Conservation (phyloP, 371 early-diverging fungal species). For the Cladochytrium tenue region DNA sequence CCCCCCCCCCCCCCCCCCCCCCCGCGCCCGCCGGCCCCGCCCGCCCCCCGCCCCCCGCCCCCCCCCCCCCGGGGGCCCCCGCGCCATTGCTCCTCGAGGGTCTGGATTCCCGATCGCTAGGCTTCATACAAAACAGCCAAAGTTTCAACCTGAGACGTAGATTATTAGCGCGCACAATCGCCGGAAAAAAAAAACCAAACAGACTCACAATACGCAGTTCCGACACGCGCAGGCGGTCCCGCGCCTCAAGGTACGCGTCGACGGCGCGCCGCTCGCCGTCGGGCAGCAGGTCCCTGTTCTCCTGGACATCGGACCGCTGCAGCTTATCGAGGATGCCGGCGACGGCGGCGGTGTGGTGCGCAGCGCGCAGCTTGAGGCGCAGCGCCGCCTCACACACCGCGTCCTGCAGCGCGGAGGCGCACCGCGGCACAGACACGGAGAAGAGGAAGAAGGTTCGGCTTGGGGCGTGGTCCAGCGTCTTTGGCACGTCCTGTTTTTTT, state of each 20-base stretch:
- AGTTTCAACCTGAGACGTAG: too few relatives aligned
- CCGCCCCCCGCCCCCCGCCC: too few relatives aligned
- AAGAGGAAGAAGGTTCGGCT: slow-evolving; percentile 82
- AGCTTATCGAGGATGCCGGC: slow-evolving; percentile 72
- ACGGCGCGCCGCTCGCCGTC: slow-evolving; percentile 10
- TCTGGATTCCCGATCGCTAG: too few relatives aligned
- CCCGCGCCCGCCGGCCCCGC: too few relatives aligned
- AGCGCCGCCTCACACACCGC: slow-evolving; percentile 66
- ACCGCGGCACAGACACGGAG: slow-evolving; percentile 69
- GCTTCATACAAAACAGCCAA: too few relatives aligned
- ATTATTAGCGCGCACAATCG: too few relatives aligned
- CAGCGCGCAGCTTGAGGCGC: slow-evolving; percentile 70
- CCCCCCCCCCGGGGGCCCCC: too few relatives aligned
- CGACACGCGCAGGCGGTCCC: slow-evolving; percentile 17
- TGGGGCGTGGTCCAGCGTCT: slow-evolving; percentile 82
- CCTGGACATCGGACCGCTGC: slow-evolving; percentile 71
- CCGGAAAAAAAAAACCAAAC: too few relatives aligned
- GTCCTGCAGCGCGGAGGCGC: slow-evolving; percentile 61
- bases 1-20: too few relatives aligned
- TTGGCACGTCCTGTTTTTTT: slow-evolving; percentile 74
- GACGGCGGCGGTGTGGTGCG: slow-evolving; percentile 60
- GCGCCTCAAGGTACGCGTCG: slow-evolving; percentile 5
- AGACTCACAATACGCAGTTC: slow-evolving; percentile 18
- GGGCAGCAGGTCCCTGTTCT: slow-evolving; percentile 15
- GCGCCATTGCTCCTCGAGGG: too few relatives aligned